A percentile compares a stretch with the other conserved stretches of the same genome.
Conservation (phyloP, 2,329 filamentous ascomycete species). For the Hypoxylon sp. region DNA sequence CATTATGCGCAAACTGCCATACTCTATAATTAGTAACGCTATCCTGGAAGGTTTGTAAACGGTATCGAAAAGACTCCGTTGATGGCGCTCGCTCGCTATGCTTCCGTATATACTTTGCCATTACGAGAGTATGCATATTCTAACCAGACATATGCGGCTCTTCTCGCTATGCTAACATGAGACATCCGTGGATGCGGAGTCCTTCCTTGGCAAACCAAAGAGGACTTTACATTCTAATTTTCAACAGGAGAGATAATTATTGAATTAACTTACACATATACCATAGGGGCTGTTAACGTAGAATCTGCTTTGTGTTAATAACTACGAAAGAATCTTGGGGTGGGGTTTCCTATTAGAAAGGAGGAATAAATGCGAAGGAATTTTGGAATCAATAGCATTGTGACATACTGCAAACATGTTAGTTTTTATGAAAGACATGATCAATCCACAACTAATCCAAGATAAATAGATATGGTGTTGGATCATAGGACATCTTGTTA, state of each 20-base stretch:
- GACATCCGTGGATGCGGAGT: neutral
- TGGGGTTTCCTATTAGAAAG: neutral
- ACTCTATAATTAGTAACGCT: constrained; percentile 13
- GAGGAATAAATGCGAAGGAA: neutral
- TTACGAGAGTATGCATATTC: neutral
- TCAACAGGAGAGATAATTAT: neutral
- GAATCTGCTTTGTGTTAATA: constrained; percentile 63
- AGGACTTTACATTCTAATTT: neutral
- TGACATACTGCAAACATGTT: constrained; percentile 31
- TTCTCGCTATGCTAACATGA: neutral
- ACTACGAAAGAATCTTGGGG: neutral
- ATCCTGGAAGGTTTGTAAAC: neutral
- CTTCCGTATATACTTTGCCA: neutral
- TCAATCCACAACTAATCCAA: neutral
- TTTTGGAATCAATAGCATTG: neutral
- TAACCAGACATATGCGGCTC: neutral
- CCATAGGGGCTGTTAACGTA: constrained; percentile 92
- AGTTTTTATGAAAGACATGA: constrained; percentile 8
- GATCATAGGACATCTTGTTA: neutral
- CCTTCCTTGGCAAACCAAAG: neutral
- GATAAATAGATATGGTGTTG: neutral
- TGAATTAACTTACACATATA: constrained; percentile 65
- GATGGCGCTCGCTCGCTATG: neutral
- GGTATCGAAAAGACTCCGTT: neutral
- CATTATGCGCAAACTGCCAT: constrained; percentile 78